These are phyloP conservation scores for Abrus precatorius DNA, from an alignment of 306 rosid species.

Conservation along the genomic window DNA sequence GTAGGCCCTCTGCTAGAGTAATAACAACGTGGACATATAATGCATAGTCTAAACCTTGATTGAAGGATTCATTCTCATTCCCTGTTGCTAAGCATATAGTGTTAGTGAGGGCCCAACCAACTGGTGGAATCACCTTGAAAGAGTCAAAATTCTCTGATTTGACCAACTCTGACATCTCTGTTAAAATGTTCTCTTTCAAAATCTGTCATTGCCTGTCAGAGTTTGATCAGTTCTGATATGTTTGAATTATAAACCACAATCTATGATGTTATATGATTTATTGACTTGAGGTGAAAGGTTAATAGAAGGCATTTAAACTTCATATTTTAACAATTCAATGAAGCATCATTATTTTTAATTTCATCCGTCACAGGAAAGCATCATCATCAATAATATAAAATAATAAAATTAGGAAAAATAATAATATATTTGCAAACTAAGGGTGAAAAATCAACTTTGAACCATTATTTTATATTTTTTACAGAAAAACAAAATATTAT, in stretches of 20 bases:
- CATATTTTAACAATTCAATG: constrained; percentile 29
- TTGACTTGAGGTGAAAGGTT: constrained; percentile 7
- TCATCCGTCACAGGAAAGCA: constrained; percentile 18
- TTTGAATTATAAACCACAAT: constrained; percentile 52
- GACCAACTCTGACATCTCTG: constrained; percentile 66
- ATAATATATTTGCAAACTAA: constrained; percentile 14
- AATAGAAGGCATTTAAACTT: constrained; percentile 37
- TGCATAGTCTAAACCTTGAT: constrained; percentile 71
- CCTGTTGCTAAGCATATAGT: constrained; percentile 73
- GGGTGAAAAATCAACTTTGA: constrained; percentile 31
- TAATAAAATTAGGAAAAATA: constrained; percentile 7
- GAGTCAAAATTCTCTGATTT: constrained; percentile 56
- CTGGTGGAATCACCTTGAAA: constrained; percentile 73
- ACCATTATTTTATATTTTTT: constrained; percentile 16
- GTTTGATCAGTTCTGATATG: constrained; percentile 85
- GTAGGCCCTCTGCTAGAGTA: constrained; percentile 70
- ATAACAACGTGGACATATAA: constrained; percentile 71
- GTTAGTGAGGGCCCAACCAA: constrained; percentile 96
- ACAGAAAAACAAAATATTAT: constrained; percentile 8
- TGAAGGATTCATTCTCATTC: constrained; percentile 67
- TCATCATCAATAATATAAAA: constrained; percentile 13
- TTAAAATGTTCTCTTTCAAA: constrained; percentile 74
- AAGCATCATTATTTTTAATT: constrained; percentile 30
- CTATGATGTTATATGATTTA: constrained; percentile 36
- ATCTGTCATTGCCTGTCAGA: constrained; percentile 98